A percentile compares a stretch with the other conserved stretches of the same genome.
These are phyloP conservation scores for Aureobasidium melanogenum DNA, from an alignment of 2,329 filamentous ascomycete genomes.

Conservation along the genomic window DNA sequence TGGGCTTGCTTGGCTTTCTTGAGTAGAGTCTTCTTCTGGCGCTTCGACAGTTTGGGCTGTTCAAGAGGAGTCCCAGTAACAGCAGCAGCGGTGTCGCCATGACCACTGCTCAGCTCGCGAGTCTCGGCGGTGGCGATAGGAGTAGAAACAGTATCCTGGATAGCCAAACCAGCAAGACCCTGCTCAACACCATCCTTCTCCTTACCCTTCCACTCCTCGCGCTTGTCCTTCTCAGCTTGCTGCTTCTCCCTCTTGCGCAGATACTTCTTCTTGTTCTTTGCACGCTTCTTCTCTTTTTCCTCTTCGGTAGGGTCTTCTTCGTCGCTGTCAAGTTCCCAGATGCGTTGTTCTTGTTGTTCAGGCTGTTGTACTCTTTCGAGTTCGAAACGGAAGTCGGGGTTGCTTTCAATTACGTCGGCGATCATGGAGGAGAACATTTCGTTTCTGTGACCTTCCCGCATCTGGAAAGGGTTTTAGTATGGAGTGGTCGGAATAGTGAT, in stretches of 20 bases:
- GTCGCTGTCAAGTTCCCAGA: neutral
- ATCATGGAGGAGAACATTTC: neutral
- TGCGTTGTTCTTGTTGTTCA: neutral
- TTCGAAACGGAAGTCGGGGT: neutral
- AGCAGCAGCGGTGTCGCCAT: neutral
- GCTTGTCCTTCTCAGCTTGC: neutral
- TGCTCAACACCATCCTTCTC: neutral
- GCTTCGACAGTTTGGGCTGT: neutral
- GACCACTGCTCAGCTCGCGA: neutral
- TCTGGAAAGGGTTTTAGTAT: neutral
- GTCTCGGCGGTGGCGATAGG: no score
- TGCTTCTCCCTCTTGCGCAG: neutral
- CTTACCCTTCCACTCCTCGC: neutral
- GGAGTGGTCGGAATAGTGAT: rapidly evolving
- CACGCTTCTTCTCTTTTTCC: neutral
- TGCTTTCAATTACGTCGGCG: neutral
- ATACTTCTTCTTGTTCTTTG: slow-evolving; percentile 1
- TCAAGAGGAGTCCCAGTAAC: neutral
- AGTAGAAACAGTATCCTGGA: neutral
- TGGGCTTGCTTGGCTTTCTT: slow-evolving; percentile 1
- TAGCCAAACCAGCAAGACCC: neutral
- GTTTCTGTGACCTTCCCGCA: neutral
- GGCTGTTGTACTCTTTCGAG: neutral
- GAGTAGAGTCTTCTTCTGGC: slow-evolving; percentile 6
- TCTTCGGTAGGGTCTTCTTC: neutral